Base-by-base conservation (phyloP, 2,329 filamentous ascomycete species). In the Endothia cerciana region DNA sequence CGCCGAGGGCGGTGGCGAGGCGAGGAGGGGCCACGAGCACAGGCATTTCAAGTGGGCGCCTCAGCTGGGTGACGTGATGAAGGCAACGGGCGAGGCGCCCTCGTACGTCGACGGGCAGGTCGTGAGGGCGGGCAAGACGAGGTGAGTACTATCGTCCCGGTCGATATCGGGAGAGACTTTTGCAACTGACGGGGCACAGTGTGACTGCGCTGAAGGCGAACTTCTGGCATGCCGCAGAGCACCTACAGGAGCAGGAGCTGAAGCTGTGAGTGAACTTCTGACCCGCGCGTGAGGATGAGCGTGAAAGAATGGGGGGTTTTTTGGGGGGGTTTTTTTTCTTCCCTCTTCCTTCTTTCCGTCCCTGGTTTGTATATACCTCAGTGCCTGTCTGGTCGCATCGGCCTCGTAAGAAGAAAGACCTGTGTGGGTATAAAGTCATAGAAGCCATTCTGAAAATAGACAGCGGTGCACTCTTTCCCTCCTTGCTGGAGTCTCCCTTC, bases 1-100 rank as follows among this genome's bases (percentile, higher is more conserved):
- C 66, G 68, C 57, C 33, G 79, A 78, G 56, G 79, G 72, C 45
- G 77, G 75, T 53, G 69, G 6, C 33, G 69, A 74, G 56, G 75
- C 75, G 4, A 69, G 64, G 4, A 73, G 79, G 49, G 80, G 84
- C 38, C 89, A 93, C 75, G 85, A 82, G 64, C 92, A 97, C 77
- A 92, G 91, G 76, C 91, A 96, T 78, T 98, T 97, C 83, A 96
- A 94, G 79, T 98, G 95, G 95, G 88, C 91, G 58, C 95, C 94
- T 2, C 87, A 87, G 69, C 95, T 98, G 77, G 84, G 87, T 41
- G 94, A 97, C 77, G 93, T 98, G 2, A 93, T 93, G 77, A 87
- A 91, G 74, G 94, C 91, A 71, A 93, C 97, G n/a, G 88, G 93
- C 71, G 86, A 90, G 70, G 88, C 90, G 47, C 82, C 83, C 40